Percentiles rank a stretch among this genome's conserved stretches.
Evolutionary conservation across 305 asterid genomes (phyloP).

Genomic region (Striga hermonthica): DNA sequence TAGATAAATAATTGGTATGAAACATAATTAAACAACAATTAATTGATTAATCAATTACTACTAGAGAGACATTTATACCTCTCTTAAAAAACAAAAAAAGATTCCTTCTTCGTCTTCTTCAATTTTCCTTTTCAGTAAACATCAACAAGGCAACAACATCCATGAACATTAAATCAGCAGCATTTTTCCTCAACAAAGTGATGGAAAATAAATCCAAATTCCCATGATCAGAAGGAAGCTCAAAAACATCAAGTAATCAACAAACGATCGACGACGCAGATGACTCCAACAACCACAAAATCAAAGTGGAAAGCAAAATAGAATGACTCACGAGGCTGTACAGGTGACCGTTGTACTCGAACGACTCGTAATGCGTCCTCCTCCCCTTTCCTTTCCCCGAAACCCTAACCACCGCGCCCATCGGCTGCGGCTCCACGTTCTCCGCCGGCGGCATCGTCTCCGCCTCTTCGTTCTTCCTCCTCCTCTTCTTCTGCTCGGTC

Average conservation of each 20-base stretch:
- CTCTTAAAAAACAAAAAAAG: background rate
- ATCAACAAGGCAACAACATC: background rate
- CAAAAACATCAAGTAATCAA: background rate
- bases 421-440: constrained; percentile 47
- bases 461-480: constrained; percentile 27
- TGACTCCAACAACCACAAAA: background rate
- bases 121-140: background rate
- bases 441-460: constrained; percentile 27
- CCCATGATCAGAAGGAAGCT: background rate
- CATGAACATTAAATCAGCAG: background rate
- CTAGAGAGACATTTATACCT: too few relatives aligned
- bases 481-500: constrained; percentile 29
- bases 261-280: background rate
- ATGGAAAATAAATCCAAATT: background rate
- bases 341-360: constrained; percentile 54
- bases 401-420: constrained; percentile 61
- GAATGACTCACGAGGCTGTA: constrained; percentile 51
- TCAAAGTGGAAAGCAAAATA: background rate
- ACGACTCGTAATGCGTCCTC: constrained; percentile 47
- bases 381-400: constrained; percentile 53
- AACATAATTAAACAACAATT: too few relatives aligned
- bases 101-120: background rate
- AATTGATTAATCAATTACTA: too few relatives aligned
- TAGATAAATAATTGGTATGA: too few relatives aligned
- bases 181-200: constrained; percentile 6